Base-by-base conservation (phyloP, 23 red algal species). In the Cyanidioschyzon merolae region DNA sequence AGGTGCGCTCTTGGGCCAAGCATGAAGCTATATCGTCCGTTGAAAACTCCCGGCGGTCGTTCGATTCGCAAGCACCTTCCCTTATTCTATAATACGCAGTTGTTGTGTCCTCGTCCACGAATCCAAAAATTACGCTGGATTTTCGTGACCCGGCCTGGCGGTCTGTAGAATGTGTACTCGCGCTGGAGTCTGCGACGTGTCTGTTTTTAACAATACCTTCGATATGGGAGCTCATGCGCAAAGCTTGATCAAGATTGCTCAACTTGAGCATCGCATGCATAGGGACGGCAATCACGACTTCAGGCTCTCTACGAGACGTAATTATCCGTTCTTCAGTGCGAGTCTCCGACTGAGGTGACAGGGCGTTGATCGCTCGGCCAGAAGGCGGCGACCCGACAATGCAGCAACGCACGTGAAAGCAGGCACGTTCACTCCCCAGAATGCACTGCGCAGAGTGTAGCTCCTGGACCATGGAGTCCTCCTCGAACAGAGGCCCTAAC, bases 61-160 rank as follows among this genome's bases (percentile, higher is more conserved):
- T n/a, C n/a, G n/a, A n/a, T n/a, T n/a, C n/a, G n/a, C 45, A 7
- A 21, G 36, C 41, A 78, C 21, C 40, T 27, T 79, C 79, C n/a
- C 76, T 32, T 25, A 92, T 71, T 18, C 89, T 68, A 57, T 92
- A 92, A 59, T 86, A 92, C n/a, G 89, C 89, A 2, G 89, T 92
- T n/a, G 89, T 87, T 32, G 83, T 83, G 71, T 92, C 89, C 27
- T 78, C 39, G 50, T 92, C 89, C 29, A 92, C 89, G 41, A 92
- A 74, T 0, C 78, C 89, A 32, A 86, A 16, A 50, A 83, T 86
- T 34, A 92, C 57, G 51, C 82, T 83, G 1, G n/a, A 7, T 12
- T 35, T 35, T 7, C 32, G 2, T 15, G 7, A 3, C 7, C 7
- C 63, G 63, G 7, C 29, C 63, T 71, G 12, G 29, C 16, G 7